Evolutionary conservation across 345 rosid genomes (phyloP).

Genomic region (Anacardium occidentale): DNA sequence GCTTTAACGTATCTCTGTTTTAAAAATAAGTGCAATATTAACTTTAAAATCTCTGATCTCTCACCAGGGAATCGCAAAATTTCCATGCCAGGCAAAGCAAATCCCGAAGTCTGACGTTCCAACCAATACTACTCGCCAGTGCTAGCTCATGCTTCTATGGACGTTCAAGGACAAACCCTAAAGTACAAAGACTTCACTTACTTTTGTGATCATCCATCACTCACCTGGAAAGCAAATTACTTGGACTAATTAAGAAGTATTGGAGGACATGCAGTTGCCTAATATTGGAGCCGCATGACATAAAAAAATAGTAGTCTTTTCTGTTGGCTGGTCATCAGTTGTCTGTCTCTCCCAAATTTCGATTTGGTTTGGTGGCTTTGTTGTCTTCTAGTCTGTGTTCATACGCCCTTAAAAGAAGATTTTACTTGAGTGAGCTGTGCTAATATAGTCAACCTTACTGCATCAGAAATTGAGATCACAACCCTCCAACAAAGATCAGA

Average conservation of each 20-base stretch:
- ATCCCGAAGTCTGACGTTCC: constrained; percentile 10
- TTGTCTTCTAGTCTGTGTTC: constrained; percentile 56
- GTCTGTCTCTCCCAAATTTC: constrained; percentile 42
- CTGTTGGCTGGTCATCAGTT: constrained; percentile 45
- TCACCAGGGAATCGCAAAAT: neutral
- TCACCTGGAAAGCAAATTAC: neutral
- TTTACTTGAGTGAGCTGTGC: constrained; percentile 29
- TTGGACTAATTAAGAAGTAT: neutral
- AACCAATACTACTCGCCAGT: neutral
- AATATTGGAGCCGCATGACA: constrained; percentile 41
- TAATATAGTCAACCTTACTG: constrained; percentile 39
- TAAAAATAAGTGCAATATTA: neutral
- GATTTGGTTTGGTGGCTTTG: constrained; percentile 46
- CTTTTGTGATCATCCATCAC: constrained; percentile 22
- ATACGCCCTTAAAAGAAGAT: constrained; percentile 54
- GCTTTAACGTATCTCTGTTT: too few species aligned
- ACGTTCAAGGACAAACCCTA: constrained; percentile 20
- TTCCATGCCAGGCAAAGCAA: constrained; percentile 9
- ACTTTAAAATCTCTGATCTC: constrained; percentile 5
- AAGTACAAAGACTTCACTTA: constrained; percentile 11
- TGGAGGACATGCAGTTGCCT: constrained; percentile 14
- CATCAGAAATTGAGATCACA: constrained; percentile 49
- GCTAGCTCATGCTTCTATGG: constrained; percentile 6
- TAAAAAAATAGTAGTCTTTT: constrained; percentile 20
- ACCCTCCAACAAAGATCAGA: constrained; percentile 50